phyloP scores from a whole-genome alignment of 2,329 filamentous ascomycete genomes.

The Simplicillium aogashimaense region DNA sequence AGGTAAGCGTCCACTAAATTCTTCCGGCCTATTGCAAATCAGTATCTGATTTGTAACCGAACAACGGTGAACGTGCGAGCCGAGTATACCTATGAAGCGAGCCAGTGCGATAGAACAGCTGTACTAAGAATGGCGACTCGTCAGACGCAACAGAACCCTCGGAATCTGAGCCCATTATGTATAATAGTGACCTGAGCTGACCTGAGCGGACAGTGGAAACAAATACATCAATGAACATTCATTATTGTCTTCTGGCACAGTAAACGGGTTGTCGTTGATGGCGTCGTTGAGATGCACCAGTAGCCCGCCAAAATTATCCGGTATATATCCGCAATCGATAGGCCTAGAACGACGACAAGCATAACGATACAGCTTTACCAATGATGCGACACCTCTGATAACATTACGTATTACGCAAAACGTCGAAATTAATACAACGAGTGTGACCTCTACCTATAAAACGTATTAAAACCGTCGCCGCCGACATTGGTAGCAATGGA shows the following conservation, averaged over 20 bases:
- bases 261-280: neutral
- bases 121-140: slow-evolving; percentile 72
- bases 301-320: slow-evolving; percentile 13
- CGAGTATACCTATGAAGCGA: slow-evolving; percentile 56
- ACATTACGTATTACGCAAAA: too few species aligned
- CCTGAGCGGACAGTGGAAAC: too few species aligned
- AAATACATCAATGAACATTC: too few species aligned
- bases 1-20: slow-evolving; percentile 52
- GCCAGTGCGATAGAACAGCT: slow-evolving; percentile 66
- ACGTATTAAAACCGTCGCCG: too few species aligned
- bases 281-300: slow-evolving; percentile 2
- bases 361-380: neutral
- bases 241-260: neutral
- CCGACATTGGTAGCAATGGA: slow-evolving; percentile 55
- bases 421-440: too few species aligned
- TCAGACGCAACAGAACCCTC: slow-evolving; percentile 44
- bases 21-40: slow-evolving; percentile 64
- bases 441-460: too few species aligned
- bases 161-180: neutral
- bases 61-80: slow-evolving; percentile 2
- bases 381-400: neutral
- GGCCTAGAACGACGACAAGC: slow-evolving; percentile 1
- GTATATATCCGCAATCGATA: slow-evolving; percentile 18
- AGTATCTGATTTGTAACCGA: too few species aligned
- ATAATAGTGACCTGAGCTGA: too few species aligned